Percentiles rank a stretch among this genome's conserved stretches.
phyloP scores from a whole-genome alignment of 768 basidiomycete species.

The Brasilioporus rufonigricans region DNA sequence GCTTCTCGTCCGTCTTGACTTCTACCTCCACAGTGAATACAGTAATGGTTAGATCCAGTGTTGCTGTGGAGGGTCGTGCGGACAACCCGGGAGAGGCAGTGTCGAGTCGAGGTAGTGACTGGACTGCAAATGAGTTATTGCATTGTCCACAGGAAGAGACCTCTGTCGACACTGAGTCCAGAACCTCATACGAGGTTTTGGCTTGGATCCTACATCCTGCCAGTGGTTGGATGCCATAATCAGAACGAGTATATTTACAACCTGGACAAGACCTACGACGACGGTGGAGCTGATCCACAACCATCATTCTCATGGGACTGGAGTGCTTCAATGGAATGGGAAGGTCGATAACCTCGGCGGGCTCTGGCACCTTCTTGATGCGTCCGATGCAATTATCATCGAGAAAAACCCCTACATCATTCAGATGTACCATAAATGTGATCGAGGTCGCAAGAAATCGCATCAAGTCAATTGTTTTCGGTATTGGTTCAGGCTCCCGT shows the following conservation, averaged over 20 bases:
- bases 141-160: too few relatives aligned
- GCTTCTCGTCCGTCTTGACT: neutral
- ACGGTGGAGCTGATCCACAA: slow-evolving; percentile 36
- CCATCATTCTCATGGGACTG: slow-evolving; percentile 69
- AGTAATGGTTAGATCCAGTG: too few relatives aligned
- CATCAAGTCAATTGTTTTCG: slow-evolving; percentile 76
- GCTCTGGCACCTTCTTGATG: slow-evolving; percentile 35
- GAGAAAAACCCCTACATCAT: slow-evolving; percentile 72
- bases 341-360: neutral
- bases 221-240: too few relatives aligned
- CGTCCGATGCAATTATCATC: slow-evolving; percentile 67
- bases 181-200: too few relatives aligned
- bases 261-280: too few relatives aligned
- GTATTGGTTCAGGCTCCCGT: slow-evolving; percentile 73
- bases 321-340: slow-evolving; percentile 46
- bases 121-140: too few relatives aligned
- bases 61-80: too few relatives aligned
- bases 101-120: neutral
- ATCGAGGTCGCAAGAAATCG: slow-evolving; percentile 91
- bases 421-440: slow-evolving; percentile 83
- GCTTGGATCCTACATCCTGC: too few relatives aligned
- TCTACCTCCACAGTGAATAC: neutral
- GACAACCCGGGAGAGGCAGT: slow-evolving; percentile 4
- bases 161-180: too few relatives aligned
- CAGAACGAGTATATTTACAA: too few relatives aligned